These are phyloP conservation scores for Podospora comata DNA, from an alignment of 495 filamentous ascomycete species.

Conservation along the genomic window DNA sequence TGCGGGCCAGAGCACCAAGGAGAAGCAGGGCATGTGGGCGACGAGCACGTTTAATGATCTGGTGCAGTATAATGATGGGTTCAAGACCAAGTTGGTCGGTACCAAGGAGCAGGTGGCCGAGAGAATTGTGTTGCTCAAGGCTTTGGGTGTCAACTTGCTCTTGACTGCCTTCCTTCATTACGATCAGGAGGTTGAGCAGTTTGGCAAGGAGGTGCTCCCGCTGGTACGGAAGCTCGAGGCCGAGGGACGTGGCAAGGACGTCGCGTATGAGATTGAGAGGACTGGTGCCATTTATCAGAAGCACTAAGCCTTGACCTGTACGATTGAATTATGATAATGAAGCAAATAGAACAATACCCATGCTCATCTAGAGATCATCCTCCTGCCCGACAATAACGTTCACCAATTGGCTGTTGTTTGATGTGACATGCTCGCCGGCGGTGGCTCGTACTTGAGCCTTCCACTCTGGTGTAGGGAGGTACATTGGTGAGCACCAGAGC, in stretches of 20 bases:
- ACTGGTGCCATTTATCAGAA: slow-evolving; percentile 43
- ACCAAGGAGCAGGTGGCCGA: slow-evolving; percentile 49
- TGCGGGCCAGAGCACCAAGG: slow-evolving; percentile 40
- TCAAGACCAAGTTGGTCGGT: slow-evolving; percentile 51
- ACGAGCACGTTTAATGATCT: slow-evolving; percentile 47
- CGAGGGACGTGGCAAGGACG: slow-evolving; percentile 44
- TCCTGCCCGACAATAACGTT: background rate
- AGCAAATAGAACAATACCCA: background rate
- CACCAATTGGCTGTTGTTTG: background rate
- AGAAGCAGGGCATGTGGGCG: slow-evolving; percentile 50
- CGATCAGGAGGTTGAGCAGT: slow-evolving; percentile 47
- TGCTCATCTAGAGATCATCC: background rate
- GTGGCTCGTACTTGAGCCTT: background rate
- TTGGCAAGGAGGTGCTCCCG: slow-evolving; percentile 44
- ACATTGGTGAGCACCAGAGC: background rate
- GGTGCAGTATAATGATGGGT: slow-evolving; percentile 51
- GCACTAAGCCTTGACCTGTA: background rate
- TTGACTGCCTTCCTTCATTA: slow-evolving; percentile 47
- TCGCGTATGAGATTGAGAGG: slow-evolving; percentile 38
- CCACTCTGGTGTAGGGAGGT: background rate
- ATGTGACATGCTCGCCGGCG: background rate
- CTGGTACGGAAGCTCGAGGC: slow-evolving; percentile 44
- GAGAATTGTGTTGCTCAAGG: slow-evolving; percentile 47
- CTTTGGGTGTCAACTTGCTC: slow-evolving; percentile 42
- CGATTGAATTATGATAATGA: background rate